Conservation (phyloP, 441 rosid species). For the Sinapis alba region DNA sequence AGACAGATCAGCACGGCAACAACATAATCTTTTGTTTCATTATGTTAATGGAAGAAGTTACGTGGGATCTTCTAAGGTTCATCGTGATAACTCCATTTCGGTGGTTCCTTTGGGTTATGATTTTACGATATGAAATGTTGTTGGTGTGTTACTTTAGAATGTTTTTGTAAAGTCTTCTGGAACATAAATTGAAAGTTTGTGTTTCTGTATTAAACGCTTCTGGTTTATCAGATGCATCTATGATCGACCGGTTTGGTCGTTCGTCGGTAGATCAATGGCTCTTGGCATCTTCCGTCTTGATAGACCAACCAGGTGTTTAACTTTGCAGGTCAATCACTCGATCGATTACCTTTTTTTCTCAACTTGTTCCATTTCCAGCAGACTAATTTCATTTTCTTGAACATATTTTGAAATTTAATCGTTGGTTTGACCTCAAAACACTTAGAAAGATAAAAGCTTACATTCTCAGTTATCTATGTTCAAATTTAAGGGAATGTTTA, state of each 20-base stretch:
- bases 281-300: neutral
- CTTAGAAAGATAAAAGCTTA: neutral
- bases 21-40: slow-evolving; percentile 1
- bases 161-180: slow-evolving; percentile 18
- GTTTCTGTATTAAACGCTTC: neutral
- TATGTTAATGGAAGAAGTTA: slow-evolving; percentile 23
- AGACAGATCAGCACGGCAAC: neutral
- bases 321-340: too few species aligned
- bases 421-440: neutral
- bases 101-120: slow-evolving; percentile 38
- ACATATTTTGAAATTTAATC: neutral
- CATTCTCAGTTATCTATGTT: neutral
- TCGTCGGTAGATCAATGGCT: neutral
- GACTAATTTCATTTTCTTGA: neutral
- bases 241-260: neutral
- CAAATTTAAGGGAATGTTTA: too few species aligned
- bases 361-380: neutral
- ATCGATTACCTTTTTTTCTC: neutral
- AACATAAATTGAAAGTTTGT: slow-evolving; percentile 37
- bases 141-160: neutral
- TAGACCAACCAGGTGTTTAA: neutral
- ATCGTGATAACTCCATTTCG: slow-evolving; percentile 22
- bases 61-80: slow-evolving; percentile 22
- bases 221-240: neutral
- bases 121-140: slow-evolving; percentile 30